A percentile compares a stretch with the other conserved stretches of the same genome.
Evolutionary conservation across 2,329 filamentous ascomycete genomes (phyloP).

Genomic region (Fusarium tricinctum): DNA sequence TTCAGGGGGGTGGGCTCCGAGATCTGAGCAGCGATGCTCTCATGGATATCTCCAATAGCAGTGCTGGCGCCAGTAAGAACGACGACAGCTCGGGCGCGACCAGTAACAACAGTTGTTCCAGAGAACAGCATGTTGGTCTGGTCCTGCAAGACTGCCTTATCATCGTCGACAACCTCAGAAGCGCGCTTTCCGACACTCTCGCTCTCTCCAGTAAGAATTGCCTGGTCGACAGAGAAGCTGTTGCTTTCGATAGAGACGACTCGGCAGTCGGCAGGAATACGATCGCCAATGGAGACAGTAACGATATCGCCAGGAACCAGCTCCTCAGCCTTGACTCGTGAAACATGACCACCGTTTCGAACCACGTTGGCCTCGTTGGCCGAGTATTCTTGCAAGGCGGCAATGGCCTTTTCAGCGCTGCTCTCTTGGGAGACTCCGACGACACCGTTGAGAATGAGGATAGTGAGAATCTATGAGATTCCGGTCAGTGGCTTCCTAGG

Average conservation of each 20-base stretch:
- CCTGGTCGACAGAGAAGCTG: conserved; percentile 96
- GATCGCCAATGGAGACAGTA: conserved; percentile 88
- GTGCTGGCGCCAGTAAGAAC: conserved; percentile 90
- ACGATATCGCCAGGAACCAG: conserved; percentile 95
- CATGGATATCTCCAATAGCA: conserved; percentile 98
- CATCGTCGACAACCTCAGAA: conserved; percentile 75
- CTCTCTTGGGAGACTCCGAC: conserved; percentile 99
- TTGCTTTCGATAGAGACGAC: conserved; percentile 94
- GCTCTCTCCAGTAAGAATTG: conserved; percentile 96
- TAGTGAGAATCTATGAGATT: conserved; percentile 84
- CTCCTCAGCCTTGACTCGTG: conserved; percentile 93
- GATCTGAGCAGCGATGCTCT: conserved; percentile 98
- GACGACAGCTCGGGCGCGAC: conserved; percentile 91
- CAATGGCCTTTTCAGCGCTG: conserved; percentile 98
- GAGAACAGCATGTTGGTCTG: conserved; percentile 99
- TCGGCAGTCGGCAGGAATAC: conserved; percentile 95
- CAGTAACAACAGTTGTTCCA: conserved; percentile 95
- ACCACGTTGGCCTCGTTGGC: conserved; percentile 97
- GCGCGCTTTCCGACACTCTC: conserved; percentile 94
- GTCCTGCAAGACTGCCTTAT: conserved; percentile 94
- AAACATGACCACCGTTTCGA: conserved; percentile 81
- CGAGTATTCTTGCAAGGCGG: conserved; percentile 97
- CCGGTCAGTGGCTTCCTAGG: conserved; percentile 20
- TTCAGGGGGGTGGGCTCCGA: conserved; percentile 97
- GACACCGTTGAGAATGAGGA: conserved; percentile 94